These are phyloP conservation scores for Boletus huronensis DNA, from an alignment of 768 basidiomycete genomes.

Conservation along the genomic window DNA sequence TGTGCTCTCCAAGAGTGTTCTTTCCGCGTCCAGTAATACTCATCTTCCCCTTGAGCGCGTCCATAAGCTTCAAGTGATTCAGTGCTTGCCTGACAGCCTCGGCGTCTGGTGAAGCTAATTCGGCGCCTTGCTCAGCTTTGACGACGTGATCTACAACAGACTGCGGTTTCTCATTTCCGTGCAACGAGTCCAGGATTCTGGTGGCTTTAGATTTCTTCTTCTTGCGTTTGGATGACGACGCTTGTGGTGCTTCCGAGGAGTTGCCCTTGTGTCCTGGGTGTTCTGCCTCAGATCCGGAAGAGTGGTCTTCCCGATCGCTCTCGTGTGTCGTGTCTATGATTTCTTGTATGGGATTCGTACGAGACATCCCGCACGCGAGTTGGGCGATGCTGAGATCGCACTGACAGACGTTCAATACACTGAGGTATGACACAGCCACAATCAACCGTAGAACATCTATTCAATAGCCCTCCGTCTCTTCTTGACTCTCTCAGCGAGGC, in stretches of 20 bases:
- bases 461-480: slow-evolving; percentile 29
- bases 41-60: slow-evolving; percentile 78
- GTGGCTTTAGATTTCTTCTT: slow-evolving; percentile 81
- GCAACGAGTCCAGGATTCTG: slow-evolving; percentile 48
- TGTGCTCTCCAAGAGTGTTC: slow-evolving; percentile 85
- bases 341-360: slow-evolving; percentile 41
- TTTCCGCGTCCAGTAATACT: slow-evolving; percentile 72
- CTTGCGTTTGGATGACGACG: slow-evolving; percentile 57
- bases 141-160: slow-evolving; percentile 64
- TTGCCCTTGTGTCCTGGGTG: slow-evolving; percentile 12
- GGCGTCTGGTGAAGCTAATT: slow-evolving; percentile 48
- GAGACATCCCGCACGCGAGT: slow-evolving; percentile 23
- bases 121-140: slow-evolving; percentile 49
- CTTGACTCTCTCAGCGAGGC: slow-evolving; percentile 44
- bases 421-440: slow-evolving; percentile 19
- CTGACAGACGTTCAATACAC: neutral
- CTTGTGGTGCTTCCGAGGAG: slow-evolving; percentile 17
- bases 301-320: slow-evolving; percentile 34
- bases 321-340: slow-evolving; percentile 38
- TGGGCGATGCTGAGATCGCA: neutral
- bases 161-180: slow-evolving; percentile 53
- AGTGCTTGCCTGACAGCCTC: slow-evolving; percentile 67
- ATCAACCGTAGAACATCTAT: neutral
- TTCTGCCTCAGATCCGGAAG: slow-evolving; percentile 33
- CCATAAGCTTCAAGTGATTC: slow-evolving; percentile 80